Evolutionary conservation across 2,329 filamentous ascomycete genomes (phyloP).

Genomic region (Beauveria brongniartii): DNA sequence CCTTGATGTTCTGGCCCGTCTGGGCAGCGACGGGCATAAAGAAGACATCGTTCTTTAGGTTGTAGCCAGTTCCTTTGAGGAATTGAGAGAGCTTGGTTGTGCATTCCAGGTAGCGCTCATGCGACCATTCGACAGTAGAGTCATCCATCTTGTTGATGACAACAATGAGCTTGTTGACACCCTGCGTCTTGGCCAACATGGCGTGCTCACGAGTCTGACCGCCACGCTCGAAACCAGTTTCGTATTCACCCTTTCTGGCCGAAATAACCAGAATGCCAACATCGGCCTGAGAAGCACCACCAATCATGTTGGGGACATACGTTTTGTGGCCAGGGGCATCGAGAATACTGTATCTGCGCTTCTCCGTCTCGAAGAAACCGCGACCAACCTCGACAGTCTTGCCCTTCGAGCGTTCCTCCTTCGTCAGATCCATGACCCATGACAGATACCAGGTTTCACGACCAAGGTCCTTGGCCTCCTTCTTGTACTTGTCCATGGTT

Average conservation of each 20-base stretch:
- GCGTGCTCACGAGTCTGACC: slow-evolving; percentile 97
- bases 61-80: slow-evolving; percentile 88
- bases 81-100: slow-evolving; percentile 80
- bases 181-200: slow-evolving; percentile 94
- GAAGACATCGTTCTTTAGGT: slow-evolving; percentile 82
- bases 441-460: slow-evolving; percentile 98
- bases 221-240: slow-evolving; percentile 94
- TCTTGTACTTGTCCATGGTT: slow-evolving; percentile 97
- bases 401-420: slow-evolving; percentile 90
- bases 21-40: slow-evolving; percentile 98
- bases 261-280: slow-evolving; percentile 94
- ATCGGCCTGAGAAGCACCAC: slow-evolving; percentile 85
- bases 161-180: slow-evolving; percentile 92
- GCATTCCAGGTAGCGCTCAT: slow-evolving; percentile 89
- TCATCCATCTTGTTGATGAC: slow-evolving; percentile 99
- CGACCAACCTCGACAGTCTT: slow-evolving; percentile 97
- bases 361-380: slow-evolving; percentile 94
- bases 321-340: slow-evolving; percentile 98
- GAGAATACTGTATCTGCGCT: slow-evolving; percentile 90
- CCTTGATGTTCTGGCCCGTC: slow-evolving; percentile 77
- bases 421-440: slow-evolving; percentile 95
- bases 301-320: slow-evolving; percentile 97
- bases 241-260: slow-evolving; percentile 95
- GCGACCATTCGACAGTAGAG: slow-evolving; percentile 88
- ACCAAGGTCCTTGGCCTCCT: slow-evolving; percentile 89